A percentile compares a stretch with the other conserved stretches of the same genome.
These are phyloP conservation scores for Cytospora schulzeri DNA, from an alignment of 2,329 filamentous ascomycete species.

Conservation along the genomic window DNA sequence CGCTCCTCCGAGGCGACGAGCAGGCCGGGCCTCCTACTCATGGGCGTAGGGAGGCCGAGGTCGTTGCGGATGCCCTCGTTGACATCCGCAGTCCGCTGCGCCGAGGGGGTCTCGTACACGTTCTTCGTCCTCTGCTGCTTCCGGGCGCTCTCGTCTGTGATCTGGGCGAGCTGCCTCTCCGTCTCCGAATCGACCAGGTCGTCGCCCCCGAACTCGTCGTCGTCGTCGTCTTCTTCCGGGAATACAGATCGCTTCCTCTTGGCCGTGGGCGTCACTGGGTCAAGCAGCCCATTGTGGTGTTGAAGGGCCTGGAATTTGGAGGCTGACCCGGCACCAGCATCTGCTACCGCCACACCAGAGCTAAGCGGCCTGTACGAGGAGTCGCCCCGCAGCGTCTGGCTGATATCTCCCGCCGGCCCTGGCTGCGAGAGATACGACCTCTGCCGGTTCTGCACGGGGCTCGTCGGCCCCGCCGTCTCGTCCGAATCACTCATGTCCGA, in stretches of 20 bases:
- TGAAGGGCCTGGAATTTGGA: neutral
- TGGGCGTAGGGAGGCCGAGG: constrained; percentile 37
- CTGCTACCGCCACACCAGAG: neutral
- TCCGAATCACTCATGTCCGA: constrained; percentile 15
- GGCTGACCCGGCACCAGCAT: neutral
- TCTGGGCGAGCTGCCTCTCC: constrained; percentile 40
- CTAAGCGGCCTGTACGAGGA: constrained; percentile 1
- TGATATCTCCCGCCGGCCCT: neutral
- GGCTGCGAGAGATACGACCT: constrained; percentile 5
- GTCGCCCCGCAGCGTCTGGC: constrained; percentile 11
- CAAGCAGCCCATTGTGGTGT: neutral
- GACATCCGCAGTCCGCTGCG: constrained; percentile 30
- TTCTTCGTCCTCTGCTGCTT: constrained; percentile 28
- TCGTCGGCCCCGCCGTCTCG: constrained; percentile 1
- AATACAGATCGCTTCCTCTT: constrained; percentile 36
- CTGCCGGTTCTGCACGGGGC: neutral
- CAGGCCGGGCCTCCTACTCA: constrained; percentile 24
- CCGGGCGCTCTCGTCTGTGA: constrained; percentile 41
- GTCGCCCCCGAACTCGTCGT: constrained; percentile 33
- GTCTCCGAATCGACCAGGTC: constrained; percentile 44
- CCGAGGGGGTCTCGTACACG: constrained; percentile 34
- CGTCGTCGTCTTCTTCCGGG: constrained; percentile 32
- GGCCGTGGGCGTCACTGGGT: constrained; percentile 28
- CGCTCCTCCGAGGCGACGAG: constrained; percentile 24
- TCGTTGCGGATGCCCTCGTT: constrained; percentile 15